phyloP scores from a whole-genome alignment of 768 basidiomycete species.

The Pilatotrama ljubarskyi region DNA sequence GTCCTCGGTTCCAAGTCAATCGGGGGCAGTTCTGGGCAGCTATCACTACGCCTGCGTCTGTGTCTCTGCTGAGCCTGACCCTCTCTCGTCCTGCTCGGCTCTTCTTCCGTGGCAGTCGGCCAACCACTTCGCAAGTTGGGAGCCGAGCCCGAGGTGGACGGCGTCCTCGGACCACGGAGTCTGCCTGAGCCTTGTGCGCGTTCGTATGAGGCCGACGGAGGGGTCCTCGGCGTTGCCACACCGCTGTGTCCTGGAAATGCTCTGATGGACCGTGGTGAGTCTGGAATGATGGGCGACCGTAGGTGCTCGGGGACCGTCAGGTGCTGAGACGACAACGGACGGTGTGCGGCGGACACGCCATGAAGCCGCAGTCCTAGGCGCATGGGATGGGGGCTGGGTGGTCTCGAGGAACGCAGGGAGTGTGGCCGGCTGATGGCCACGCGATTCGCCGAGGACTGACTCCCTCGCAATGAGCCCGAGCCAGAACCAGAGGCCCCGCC shows the following conservation, averaged over 20 bases:
- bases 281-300: not conserved
- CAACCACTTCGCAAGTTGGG: constrained; percentile 10
- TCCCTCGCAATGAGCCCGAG: not conserved
- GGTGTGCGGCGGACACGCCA: not conserved
- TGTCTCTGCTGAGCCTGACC: not conserved
- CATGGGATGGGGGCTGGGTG: not conserved
- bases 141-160: constrained; percentile 7
- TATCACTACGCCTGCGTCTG: constrained; percentile 11
- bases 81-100: not conserved
- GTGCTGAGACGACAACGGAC: constrained; percentile 11
- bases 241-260: not conserved
- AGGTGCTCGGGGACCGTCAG: constrained; percentile 5
- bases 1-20: constrained; percentile 4
- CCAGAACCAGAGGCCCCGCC: not conserved
- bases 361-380: constrained; percentile 4
- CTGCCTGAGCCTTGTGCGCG: constrained; percentile 14
- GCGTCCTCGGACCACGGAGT: constrained; percentile 16
- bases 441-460: constrained; percentile 6
- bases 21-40: constrained; percentile 20
- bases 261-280: not conserved
- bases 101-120: not conserved
- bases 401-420: constrained; percentile 8
- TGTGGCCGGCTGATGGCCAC: constrained; percentile 17
- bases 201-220: not conserved
- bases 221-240: not conserved